A percentile compares a stretch with the other conserved stretches of the same genome.
These are phyloP conservation scores for Epichloe hybrida DNA, from an alignment of 2,329 filamentous ascomycete genomes.

Conservation along the genomic window DNA sequence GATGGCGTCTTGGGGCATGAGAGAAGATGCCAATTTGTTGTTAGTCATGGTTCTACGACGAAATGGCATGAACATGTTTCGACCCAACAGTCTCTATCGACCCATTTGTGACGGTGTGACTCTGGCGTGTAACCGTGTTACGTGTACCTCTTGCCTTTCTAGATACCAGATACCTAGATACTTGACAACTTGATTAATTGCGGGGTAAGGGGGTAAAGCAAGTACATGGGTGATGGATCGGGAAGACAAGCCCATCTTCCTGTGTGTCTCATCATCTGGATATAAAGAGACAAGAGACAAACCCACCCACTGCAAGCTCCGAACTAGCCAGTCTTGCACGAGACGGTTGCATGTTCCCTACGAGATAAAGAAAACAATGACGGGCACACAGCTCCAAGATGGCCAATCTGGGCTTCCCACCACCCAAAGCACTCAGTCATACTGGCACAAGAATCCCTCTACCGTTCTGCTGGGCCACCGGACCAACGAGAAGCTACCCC, in stretches of 20 bases:
- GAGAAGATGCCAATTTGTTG: conserved; percentile 12
- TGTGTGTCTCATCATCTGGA: neutral
- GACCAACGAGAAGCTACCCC: conserved; percentile 50
- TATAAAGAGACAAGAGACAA: neutral
- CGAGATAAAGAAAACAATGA: conserved; percentile 13
- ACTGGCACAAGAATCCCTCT: conserved; percentile 62
- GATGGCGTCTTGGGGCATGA: conserved; percentile 9
- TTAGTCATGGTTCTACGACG: conserved; percentile 18
- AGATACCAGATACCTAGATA: too few species aligned
- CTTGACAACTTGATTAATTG: too few species aligned
- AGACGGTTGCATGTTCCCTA: too few species aligned
- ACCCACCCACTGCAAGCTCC: neutral
- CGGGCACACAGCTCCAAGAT: conserved; percentile 15
- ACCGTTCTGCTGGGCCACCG: conserved; percentile 50
- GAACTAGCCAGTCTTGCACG: too few species aligned
- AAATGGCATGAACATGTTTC: conserved; percentile 17
- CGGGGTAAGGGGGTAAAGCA: too few species aligned
- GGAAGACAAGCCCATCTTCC: too few species aligned
- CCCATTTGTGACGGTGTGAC: neutral
- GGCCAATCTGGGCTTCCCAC: conserved; percentile 44
- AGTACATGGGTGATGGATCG: too few species aligned
- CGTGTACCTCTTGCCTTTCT: too few species aligned
- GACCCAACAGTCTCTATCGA: conserved; percentile 4
- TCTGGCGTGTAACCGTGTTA: neutral
- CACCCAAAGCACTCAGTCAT: conserved; percentile 47